Percentiles rank a stretch among this genome's conserved stretches.
phyloP scores from a whole-genome alignment of 805 yeast species.

The Candida ficus region DNA sequence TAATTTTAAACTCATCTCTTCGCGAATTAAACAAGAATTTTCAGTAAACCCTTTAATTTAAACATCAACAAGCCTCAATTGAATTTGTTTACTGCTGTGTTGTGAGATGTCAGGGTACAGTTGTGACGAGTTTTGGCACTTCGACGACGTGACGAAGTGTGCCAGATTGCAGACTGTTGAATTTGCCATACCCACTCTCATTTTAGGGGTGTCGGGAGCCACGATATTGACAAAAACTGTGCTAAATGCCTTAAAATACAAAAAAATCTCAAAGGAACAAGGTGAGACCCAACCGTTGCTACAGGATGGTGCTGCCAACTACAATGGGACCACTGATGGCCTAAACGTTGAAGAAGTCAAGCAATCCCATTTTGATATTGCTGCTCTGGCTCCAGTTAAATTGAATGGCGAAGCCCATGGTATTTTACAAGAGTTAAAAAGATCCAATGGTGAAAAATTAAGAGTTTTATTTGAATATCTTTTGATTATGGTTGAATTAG shows the following conservation, averaged over 20 bases:
- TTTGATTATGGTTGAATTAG: conserved; percentile 39
- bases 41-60: too few relatives aligned
- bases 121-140: conserved; percentile 39
- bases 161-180: conserved; percentile 39
- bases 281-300: conserved; percentile 19
- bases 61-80: background rate
- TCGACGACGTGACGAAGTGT: conserved; percentile 56
- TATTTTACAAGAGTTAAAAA: conserved; percentile 37
- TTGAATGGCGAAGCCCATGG: conserved; percentile 65
- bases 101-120: background rate
- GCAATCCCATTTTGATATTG: conserved; percentile 54
- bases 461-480: conserved; percentile 46
- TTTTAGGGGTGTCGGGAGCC: conserved; percentile 24
- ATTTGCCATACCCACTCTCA: conserved; percentile 29
- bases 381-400: conserved; percentile 45
- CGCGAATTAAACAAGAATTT: too few relatives aligned
- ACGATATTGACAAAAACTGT: conserved; percentile 13
- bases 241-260: background rate
- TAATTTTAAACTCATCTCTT: too few relatives aligned
- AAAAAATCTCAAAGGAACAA: background rate
- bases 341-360: conserved; percentile 34
- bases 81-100: background rate
- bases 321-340: conserved; percentile 2
- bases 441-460: conserved; percentile 47
- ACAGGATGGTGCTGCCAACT: conserved; percentile 1